These are phyloP conservation scores for Auricularia cornea DNA, from an alignment of 768 basidiomycete genomes.

Conservation along the genomic window DNA sequence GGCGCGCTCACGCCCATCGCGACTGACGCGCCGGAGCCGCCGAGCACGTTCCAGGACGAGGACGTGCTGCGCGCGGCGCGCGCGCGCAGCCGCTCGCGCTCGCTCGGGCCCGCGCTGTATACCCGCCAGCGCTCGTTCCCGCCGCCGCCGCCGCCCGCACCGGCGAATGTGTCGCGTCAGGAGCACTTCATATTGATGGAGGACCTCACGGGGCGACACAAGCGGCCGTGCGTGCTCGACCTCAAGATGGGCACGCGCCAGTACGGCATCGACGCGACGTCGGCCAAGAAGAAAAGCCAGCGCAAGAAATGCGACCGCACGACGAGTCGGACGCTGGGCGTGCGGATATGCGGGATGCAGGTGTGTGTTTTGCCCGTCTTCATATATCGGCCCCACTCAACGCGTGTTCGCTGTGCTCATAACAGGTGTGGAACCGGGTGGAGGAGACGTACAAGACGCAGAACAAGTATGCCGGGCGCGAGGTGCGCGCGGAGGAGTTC, in stretches of 20 bases:
- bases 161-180: constrained; percentile 56
- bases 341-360: constrained; percentile 98
- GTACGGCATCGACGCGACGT: constrained; percentile 91
- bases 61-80: constrained; percentile 7
- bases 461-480: constrained; percentile 94
- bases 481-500: constrained; percentile 81
- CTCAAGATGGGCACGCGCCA: constrained; percentile 99
- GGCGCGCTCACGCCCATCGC: not conserved
- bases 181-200: constrained; percentile 99
- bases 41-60: not conserved
- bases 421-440: constrained; percentile 84
- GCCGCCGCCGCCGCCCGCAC: constrained; percentile 10
- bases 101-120: constrained; percentile 20
- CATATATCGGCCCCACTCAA: constrained; percentile 1
- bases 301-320: constrained; percentile 97
- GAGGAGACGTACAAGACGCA: constrained; percentile 83
- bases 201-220: constrained; percentile 88
- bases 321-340: constrained; percentile 83
- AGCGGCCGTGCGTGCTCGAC: constrained; percentile 91
- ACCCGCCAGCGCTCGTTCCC: constrained; percentile 18
- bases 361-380: constrained; percentile 37
- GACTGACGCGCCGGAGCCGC: not conserved
- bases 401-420: not conserved
- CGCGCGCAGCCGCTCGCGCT: constrained; percentile 36
- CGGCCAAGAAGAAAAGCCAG: constrained; percentile 94